Evolutionary conservation across 768 basidiomycete genomes (phyloP).

Genomic region (Macrolepiota albuminosa): DNA sequence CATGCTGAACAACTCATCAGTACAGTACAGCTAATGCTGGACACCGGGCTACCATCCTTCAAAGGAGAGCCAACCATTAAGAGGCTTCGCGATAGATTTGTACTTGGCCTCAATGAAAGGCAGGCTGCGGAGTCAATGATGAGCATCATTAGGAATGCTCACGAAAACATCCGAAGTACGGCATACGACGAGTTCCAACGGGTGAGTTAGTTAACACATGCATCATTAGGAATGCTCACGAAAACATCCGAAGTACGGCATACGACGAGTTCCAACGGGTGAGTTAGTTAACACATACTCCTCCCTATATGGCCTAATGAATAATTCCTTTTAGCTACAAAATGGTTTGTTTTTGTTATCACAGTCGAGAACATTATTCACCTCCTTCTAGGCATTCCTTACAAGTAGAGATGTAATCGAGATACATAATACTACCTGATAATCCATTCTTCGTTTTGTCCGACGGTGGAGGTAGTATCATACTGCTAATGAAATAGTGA

Average conservation of each 20-base stretch:
- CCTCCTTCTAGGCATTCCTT: slow-evolving; percentile 33
- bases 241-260: slow-evolving; percentile 88
- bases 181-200: slow-evolving; percentile 96
- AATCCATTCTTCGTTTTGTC: not conserved
- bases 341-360: slow-evolving; percentile 28
- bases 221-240: slow-evolving; percentile 87
- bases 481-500: too few species aligned
- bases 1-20: slow-evolving; percentile 88
- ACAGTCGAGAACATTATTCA: not conserved
- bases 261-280: slow-evolving; percentile 97
- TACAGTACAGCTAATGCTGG: slow-evolving; percentile 90
- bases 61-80: slow-evolving; percentile 93
- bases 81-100: slow-evolving; percentile 83
- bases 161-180: slow-evolving; percentile 90
- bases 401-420: slow-evolving; percentile 28
- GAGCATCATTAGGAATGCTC: slow-evolving; percentile 82
- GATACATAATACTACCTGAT: not conserved
- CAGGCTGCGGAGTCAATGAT: slow-evolving; percentile 95
- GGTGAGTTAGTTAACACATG: slow-evolving; percentile 36
- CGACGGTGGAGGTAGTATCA: too few species aligned
- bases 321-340: slow-evolving; percentile 24
- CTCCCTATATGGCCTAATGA: not conserved
- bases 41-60: slow-evolving; percentile 92
- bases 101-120: slow-evolving; percentile 73
- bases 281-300: slow-evolving; percentile 20